phyloP scores from a whole-genome alignment of 352 stramenopile species.

The Phytopythium delawarense region DNA sequence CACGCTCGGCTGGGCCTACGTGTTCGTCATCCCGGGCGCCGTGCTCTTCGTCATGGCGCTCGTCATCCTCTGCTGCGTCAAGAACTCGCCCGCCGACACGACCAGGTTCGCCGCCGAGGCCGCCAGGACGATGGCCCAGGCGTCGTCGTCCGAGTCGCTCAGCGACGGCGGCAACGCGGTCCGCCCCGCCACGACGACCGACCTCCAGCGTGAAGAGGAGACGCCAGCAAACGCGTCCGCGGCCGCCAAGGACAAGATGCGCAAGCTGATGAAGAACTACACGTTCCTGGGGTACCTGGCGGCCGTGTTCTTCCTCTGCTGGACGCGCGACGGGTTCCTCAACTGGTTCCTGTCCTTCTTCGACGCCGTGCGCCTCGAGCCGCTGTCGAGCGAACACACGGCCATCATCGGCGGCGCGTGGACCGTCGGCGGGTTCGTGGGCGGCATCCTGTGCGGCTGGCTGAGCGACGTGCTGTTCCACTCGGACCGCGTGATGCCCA shows the following conservation, averaged over 20 bases:
- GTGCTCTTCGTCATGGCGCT: slow-evolving; percentile 53
- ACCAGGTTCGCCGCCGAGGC: slow-evolving; percentile 24
- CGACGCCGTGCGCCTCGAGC: slow-evolving; percentile 43
- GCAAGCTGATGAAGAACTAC: slow-evolving; percentile 44
- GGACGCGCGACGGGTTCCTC: slow-evolving; percentile 61
- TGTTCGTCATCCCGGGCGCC: slow-evolving; percentile 59
- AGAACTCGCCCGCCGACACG: slow-evolving; percentile 50
- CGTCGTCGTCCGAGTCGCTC: slow-evolving; percentile 5
- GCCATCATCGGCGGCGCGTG: slow-evolving; percentile 67
- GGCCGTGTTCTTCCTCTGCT: slow-evolving; percentile 70
- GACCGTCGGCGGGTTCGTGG: slow-evolving; percentile 73
- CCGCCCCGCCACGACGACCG: not conserved
- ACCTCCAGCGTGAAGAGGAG: slow-evolving; percentile 6
- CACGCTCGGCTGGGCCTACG: slow-evolving; percentile 57
- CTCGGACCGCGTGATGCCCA: slow-evolving; percentile 60
- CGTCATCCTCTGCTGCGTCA: slow-evolving; percentile 48
- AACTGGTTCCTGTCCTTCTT: slow-evolving; percentile 83
- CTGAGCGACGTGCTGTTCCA: slow-evolving; percentile 67
- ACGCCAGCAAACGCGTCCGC: slow-evolving; percentile 1
- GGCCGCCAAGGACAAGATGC: slow-evolving; percentile 46
- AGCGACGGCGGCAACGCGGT: not conserved
- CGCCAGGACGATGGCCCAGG: not conserved
- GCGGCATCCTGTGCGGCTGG: slow-evolving; percentile 64
- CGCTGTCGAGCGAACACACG: slow-evolving; percentile 46
- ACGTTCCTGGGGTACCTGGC: slow-evolving; percentile 67